Evolutionary conservation across 805 yeast genomes (phyloP).

Genomic region (Saccharomyces paradoxus): DNA sequence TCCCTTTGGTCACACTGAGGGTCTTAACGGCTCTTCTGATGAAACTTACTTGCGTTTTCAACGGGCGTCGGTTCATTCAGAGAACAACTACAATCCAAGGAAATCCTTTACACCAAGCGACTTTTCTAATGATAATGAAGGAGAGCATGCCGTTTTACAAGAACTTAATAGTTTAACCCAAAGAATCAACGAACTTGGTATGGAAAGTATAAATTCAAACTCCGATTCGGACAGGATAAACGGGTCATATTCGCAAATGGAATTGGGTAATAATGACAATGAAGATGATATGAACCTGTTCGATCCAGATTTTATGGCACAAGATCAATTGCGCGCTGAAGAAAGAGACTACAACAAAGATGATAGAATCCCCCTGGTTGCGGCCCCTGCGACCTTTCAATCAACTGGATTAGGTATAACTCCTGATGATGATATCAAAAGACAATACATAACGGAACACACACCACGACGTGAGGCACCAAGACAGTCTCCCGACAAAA

Average conservation of each 20-base stretch:
- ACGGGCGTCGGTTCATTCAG: not conserved
- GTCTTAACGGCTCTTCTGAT: not conserved
- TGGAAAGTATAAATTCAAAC: slow-evolving; percentile 3
- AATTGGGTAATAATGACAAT: not conserved
- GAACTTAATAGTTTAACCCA: slow-evolving; percentile 16
- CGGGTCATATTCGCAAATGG: not conserved
- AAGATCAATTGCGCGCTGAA: slow-evolving; percentile 18
- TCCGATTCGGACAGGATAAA: not conserved
- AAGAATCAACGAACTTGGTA: slow-evolving; percentile 15
- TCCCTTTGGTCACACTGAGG: slow-evolving; percentile 7
- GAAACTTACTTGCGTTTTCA: not conserved
- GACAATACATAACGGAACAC: not conserved
- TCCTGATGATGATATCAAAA: not conserved
- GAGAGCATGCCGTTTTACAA: slow-evolving; percentile 3
- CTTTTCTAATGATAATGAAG: slow-evolving; percentile 1
- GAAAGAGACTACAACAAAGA: slow-evolving; percentile 21
- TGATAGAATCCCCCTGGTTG: slow-evolving; percentile 2
- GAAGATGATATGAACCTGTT: slow-evolving; percentile 17
- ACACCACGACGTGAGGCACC: not conserved
- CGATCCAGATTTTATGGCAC: slow-evolving; percentile 22
- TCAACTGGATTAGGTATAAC: not conserved
- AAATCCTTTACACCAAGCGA: not conserved
- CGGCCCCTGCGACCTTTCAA: not conserved
- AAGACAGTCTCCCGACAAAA: not conserved
- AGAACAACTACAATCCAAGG: not conserved